Evolutionary conservation across 2,329 filamentous ascomycete genomes (phyloP).

Genomic region (Gaeumannomyces tritici): DNA sequence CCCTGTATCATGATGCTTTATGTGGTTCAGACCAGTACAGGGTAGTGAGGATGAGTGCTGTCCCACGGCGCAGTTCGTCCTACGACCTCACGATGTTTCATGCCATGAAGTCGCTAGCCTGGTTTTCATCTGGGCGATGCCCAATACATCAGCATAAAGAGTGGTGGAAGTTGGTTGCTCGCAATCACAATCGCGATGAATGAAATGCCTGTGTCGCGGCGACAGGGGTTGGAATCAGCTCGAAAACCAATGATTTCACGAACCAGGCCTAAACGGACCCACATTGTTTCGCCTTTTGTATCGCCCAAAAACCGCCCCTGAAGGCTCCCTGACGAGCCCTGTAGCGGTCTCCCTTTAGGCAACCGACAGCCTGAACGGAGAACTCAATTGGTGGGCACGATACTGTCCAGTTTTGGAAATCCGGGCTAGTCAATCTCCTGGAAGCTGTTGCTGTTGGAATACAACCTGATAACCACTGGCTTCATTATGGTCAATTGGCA

Average conservation of each 20-base stretch:
- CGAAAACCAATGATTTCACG: no score
- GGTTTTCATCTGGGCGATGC: not conserved
- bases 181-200: not conserved
- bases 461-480: no score
- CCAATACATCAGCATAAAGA: not conserved
- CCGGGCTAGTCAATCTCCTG: no score
- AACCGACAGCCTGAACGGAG: no score
- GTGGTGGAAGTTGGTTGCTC: not conserved
- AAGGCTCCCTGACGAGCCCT: not conserved
- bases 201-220: not conserved
- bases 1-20: conserved; percentile 50
- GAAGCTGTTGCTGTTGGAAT: no score
- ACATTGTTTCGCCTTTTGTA: not conserved
- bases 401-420: no score
- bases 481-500: no score
- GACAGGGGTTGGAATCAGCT: no score
- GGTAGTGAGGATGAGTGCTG: not conserved
- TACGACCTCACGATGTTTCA: not conserved
- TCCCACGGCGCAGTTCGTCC: not conserved
- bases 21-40: not conserved
- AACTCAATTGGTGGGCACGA: no score
- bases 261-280: not conserved
- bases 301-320: not conserved
- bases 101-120: not conserved
- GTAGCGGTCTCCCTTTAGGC: no score